Conservation (phyloP, 495 filamentous ascomycete genomes). For the Penicillium pulvis region DNA sequence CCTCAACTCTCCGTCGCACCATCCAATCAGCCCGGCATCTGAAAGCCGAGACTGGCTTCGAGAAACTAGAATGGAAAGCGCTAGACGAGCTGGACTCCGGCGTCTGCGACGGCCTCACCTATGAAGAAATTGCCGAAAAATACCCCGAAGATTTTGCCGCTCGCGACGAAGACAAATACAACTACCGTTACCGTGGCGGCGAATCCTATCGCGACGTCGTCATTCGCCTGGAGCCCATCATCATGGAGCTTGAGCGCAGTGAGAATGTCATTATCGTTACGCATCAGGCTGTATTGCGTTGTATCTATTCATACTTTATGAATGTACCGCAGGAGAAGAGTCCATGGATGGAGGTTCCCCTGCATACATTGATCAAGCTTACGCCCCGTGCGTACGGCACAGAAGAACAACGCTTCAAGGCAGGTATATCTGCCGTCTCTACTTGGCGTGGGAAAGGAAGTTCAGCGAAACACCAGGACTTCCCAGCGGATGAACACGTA, state of each 20-base stretch:
- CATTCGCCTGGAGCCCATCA: constrained; percentile 96
- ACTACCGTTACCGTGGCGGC: constrained; percentile 96
- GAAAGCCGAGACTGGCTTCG: constrained; percentile 63
- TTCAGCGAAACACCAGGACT: constrained; percentile 72
- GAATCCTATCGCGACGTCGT: constrained; percentile 98
- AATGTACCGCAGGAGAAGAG: constrained; percentile 87
- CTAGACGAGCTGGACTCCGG: constrained; percentile 96
- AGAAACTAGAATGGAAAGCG: constrained; percentile 97
- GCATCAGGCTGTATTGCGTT: constrained; percentile 93
- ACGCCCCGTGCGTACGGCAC: constrained; percentile 95
- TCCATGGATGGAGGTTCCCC: constrained; percentile 96
- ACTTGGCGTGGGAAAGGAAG: constrained; percentile 93
- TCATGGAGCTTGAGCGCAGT: constrained; percentile 95
- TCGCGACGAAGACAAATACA: constrained; percentile 97
- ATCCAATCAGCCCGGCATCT: constrained; percentile 88
- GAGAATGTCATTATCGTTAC: constrained; percentile 98
- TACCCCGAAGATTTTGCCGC: constrained; percentile 95
- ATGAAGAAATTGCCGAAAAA: constrained; percentile 83
- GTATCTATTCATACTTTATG: constrained; percentile 99
- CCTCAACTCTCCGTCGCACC: constrained; percentile 89
- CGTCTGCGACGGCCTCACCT: constrained; percentile 94
- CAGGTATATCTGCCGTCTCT: constrained; percentile 90
- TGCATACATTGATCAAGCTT: constrained; percentile 94
- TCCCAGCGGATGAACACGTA: constrained; percentile 22
- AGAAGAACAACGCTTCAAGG: constrained; percentile 79